Percentiles rank a stretch among this genome's conserved stretches.
Evolutionary conservation across 2,329 filamentous ascomycete species (phyloP).

Genomic region (Didymella keratinophila): DNA sequence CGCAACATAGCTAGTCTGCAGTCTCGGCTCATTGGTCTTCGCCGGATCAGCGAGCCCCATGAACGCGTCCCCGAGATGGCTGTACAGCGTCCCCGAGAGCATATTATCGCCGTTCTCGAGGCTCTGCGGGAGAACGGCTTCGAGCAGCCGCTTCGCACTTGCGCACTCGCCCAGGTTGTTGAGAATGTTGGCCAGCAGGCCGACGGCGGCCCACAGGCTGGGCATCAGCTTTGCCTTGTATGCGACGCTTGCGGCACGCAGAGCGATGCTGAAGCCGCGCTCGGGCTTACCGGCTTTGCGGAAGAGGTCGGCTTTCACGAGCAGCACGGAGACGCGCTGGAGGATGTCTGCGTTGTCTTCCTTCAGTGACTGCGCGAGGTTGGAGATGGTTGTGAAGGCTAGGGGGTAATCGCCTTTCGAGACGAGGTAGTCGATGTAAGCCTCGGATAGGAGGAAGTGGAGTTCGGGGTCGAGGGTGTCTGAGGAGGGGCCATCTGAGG

Average conservation of each 20-base stretch:
- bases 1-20: slow-evolving; percentile 34
- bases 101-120: slow-evolving; percentile 73
- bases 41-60: slow-evolving; percentile 75
- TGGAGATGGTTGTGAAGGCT: slow-evolving; percentile 64
- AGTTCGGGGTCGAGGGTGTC: slow-evolving; percentile 64
- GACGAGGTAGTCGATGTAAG: slow-evolving; percentile 67
- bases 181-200: slow-evolving; percentile 72
- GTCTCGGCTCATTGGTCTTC: slow-evolving; percentile 25
- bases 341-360: slow-evolving; percentile 69
- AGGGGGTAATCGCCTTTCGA: slow-evolving; percentile 60
- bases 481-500: slow-evolving; percentile 50
- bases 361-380: slow-evolving; percentile 59
- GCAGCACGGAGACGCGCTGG: slow-evolving; percentile 73
- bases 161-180: slow-evolving; percentile 74
- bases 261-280: slow-evolving; percentile 77
- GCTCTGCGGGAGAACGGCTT: slow-evolving; percentile 73
- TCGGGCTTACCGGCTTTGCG: slow-evolving; percentile 72
- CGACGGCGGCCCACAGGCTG: slow-evolving; percentile 76
- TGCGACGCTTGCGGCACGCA: slow-evolving; percentile 77
- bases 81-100: slow-evolving; percentile 72
- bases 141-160: slow-evolving; percentile 69
- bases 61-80: slow-evolving; percentile 75
- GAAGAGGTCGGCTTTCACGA: slow-evolving; percentile 76
- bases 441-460: slow-evolving; percentile 64
- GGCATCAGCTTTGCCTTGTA: slow-evolving; percentile 73